Evolutionary conservation across 805 yeast genomes (phyloP).

Genomic region (Wickerhamiella slavikovae): DNA sequence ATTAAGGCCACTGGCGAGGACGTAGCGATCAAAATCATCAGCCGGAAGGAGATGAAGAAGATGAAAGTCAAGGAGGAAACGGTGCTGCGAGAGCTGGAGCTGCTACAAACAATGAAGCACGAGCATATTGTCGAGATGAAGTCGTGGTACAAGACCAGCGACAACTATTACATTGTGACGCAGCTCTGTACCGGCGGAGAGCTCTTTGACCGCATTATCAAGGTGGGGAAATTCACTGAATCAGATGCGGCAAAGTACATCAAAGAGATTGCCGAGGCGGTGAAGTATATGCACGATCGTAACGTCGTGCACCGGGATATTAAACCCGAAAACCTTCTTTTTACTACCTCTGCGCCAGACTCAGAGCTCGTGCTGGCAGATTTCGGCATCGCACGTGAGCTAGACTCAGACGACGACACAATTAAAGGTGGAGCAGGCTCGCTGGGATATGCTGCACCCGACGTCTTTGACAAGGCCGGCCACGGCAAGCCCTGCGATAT

Average conservation of each 20-base stretch:
- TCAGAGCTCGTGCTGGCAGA: conserved; percentile 78
- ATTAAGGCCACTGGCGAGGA: conserved; percentile 32
- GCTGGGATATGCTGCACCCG: conserved; percentile 95
- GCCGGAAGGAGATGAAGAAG: conserved; percentile 70
- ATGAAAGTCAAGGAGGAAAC: conserved; percentile 58
- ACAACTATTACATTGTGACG: conserved; percentile 82
- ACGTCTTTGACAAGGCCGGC: conserved; percentile 58
- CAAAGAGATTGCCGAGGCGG: conserved; percentile 55
- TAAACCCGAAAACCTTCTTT: conserved; percentile 83
- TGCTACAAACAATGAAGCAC: conserved; percentile 49
- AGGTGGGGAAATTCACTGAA: conserved; percentile 72
- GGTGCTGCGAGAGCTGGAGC: conserved; percentile 56
- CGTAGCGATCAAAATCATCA: conserved; percentile 76
- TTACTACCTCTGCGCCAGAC: conserved; percentile 31
- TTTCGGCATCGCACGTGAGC: conserved; percentile 80
- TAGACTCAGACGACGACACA: conserved; percentile 37
- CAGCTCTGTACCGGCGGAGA: conserved; percentile 95
- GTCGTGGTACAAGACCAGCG: conserved; percentile 87
- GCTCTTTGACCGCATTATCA: conserved; percentile 66
- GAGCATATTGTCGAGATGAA: conserved; percentile 76
- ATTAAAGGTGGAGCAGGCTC: conserved; percentile 70
- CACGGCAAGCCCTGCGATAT: conserved; percentile 93
- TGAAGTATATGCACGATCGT: conserved; percentile 50
- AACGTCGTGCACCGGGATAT: conserved; percentile 86
- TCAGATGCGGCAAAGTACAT: conserved; percentile 63